These are phyloP conservation scores for Lactarius sanguifluus DNA, from an alignment of 768 basidiomycete species.

Conservation along the genomic window DNA sequence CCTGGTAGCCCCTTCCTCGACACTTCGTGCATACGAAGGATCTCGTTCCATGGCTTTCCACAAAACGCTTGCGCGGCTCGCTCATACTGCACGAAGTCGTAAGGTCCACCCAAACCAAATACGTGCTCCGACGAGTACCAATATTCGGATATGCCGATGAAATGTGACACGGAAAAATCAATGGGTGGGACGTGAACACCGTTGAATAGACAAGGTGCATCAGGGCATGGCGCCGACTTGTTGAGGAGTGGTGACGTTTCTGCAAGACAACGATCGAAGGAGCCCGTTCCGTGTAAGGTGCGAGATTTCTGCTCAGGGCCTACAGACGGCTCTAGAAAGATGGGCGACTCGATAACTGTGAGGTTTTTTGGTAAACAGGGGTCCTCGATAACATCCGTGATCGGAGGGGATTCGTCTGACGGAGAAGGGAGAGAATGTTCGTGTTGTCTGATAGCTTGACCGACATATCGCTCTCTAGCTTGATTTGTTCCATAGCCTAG, in stretches of 20 bases:
- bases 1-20: slow-evolving; percentile 47
- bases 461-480: slow-evolving; percentile 91
- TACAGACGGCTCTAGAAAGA: slow-evolving; percentile 42
- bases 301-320: slow-evolving; percentile 53
- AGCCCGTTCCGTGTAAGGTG: slow-evolving; percentile 80
- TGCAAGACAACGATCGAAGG: slow-evolving; percentile 80
- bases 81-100: slow-evolving; percentile 96
- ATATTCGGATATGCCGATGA: slow-evolving; percentile 97
- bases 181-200: slow-evolving; percentile 93
- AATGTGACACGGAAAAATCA: slow-evolving; percentile 89
- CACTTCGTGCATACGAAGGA: slow-evolving; percentile 62
- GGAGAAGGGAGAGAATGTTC: slow-evolving; percentile 42
- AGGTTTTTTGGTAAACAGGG: slow-evolving; percentile 89
- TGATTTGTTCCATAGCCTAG: slow-evolving; percentile 97
- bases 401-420: slow-evolving; percentile 27
- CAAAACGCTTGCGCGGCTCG: slow-evolving; percentile 89
- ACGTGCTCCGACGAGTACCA: slow-evolving; percentile 99
- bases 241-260: slow-evolving; percentile 78
- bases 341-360: slow-evolving; percentile 55
- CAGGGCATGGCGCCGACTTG: slow-evolving; percentile 78
- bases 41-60: slow-evolving; percentile 70
- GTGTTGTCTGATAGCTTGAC: slow-evolving; percentile 58
- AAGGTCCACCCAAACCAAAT: slow-evolving; percentile 90
- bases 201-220: slow-evolving; percentile 88
- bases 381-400: slow-evolving; percentile 57